Evolutionary conservation across 139 green algal genomes (phyloP).

Genomic region (Volvox africanus): DNA sequence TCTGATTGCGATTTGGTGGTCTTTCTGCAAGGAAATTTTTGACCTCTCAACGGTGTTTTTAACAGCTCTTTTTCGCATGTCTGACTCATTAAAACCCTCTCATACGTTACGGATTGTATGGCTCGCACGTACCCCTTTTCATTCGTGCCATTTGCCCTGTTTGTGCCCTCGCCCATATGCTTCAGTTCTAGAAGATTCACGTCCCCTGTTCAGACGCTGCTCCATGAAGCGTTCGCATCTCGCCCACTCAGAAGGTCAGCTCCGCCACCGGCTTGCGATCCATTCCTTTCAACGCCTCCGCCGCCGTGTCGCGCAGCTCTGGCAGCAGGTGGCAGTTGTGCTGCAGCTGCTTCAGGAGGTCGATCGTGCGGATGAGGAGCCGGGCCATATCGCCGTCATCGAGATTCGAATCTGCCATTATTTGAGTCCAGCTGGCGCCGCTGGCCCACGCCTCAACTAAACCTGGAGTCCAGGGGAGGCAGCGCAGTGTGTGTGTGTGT

Average conservation of each 20-base stretch:
- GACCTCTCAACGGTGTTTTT: too few species aligned
- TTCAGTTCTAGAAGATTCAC: background rate
- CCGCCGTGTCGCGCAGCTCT: constrained; percentile 62
- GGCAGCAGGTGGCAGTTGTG: constrained; percentile 70
- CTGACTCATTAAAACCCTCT: too few species aligned
- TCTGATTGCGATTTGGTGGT: too few species aligned
- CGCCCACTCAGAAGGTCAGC: constrained; percentile 55
- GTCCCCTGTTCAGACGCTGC: background rate
- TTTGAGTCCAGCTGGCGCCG: constrained; percentile 75
- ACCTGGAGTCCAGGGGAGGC: constrained; percentile 54
- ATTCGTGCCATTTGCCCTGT: background rate
- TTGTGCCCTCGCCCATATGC: background rate
- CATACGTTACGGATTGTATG: background rate
- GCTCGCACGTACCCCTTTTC: background rate
- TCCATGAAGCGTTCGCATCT: too few species aligned
- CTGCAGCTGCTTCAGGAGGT: constrained; percentile 84
- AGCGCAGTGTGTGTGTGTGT: background rate
- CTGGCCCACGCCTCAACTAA: constrained; percentile 88
- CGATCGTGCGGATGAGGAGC: constrained; percentile 83
- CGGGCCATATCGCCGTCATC: constrained; percentile 91
- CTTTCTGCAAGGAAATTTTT: too few species aligned
- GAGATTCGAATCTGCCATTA: constrained; percentile 76
- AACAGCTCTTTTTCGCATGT: too few species aligned
- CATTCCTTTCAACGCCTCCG: constrained; percentile 74
- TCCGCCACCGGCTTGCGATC: constrained; percentile 84